A percentile compares a stretch with the other conserved stretches of the same genome.
These are phyloP conservation scores for Kwoniella shandongensis DNA, from an alignment of 768 basidiomycete genomes.

Conservation along the genomic window DNA sequence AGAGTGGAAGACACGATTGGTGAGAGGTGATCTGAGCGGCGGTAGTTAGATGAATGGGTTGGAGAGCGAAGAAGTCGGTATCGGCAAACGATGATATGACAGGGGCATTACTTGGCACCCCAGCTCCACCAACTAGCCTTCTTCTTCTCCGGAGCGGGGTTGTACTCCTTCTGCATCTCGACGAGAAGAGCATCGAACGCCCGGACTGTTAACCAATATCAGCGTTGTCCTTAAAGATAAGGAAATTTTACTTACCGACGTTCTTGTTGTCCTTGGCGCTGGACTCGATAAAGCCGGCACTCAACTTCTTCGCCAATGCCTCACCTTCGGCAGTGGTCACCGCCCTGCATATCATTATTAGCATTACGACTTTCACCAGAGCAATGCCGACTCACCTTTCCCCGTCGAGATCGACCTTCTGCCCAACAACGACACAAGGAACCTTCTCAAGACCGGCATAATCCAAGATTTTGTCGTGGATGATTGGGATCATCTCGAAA, in stretches of 20 bases:
- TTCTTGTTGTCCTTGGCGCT: slow-evolving; percentile 84
- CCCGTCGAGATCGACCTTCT: slow-evolving; percentile 76
- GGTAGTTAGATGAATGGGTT: too few relatives aligned
- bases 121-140: slow-evolving; percentile 46
- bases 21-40: too few relatives aligned
- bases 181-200: slow-evolving; percentile 51
- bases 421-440: slow-evolving; percentile 90
- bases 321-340: slow-evolving; percentile 73
- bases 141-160: slow-evolving; percentile 53
- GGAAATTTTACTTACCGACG: slow-evolving; percentile 72
- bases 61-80: too few relatives aligned
- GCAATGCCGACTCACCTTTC: slow-evolving; percentile 62
- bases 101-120: slow-evolving; percentile 21
- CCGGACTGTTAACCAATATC: slow-evolving; percentile 30
- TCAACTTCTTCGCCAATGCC: slow-evolving; percentile 68
- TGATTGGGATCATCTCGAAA: slow-evolving; percentile 90
- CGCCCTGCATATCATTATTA: slow-evolving; percentile 60
- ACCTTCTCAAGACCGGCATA: slow-evolving; percentile 80
- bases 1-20: too few relatives aligned
- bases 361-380: too few relatives aligned
- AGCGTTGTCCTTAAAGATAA: neutral
- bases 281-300: slow-evolving; percentile 81
- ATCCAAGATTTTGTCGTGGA: slow-evolving; percentile 89
- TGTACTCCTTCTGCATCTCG: slow-evolving; percentile 53
- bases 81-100: too few relatives aligned